These are phyloP conservation scores for Aspergillus calidoustus DNA, from an alignment of 2,329 filamentous ascomycete genomes.

Conservation along the genomic window DNA sequence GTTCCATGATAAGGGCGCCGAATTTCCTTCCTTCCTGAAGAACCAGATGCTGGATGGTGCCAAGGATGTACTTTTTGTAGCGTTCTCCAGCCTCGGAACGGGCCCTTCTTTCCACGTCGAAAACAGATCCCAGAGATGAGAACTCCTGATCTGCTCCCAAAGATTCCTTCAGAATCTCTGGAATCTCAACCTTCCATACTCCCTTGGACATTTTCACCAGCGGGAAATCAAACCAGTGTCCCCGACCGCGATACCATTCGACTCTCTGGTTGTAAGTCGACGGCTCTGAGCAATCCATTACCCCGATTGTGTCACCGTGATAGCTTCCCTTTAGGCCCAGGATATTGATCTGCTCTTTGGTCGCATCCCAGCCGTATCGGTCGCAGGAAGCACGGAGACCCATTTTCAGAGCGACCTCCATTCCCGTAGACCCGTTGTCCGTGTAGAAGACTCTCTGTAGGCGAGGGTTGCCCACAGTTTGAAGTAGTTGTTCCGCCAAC, in stretches of 20 bases:
- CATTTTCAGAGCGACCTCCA: conserved; percentile 87
- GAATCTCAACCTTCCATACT: conserved; percentile 67
- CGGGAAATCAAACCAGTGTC: conserved; percentile 82
- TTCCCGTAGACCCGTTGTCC: conserved; percentile 82
- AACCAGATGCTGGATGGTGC: conserved; percentile 58
- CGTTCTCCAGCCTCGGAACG: conserved; percentile 49
- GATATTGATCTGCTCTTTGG: conserved; percentile 64
- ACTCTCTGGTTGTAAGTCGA: conserved; percentile 79
- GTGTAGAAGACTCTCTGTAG: conserved; percentile 77
- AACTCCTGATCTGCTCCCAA: conserved; percentile 54
- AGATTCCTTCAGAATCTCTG: conserved; percentile 52
- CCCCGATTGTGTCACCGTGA: conserved; percentile 85
- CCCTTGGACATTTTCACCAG: conserved; percentile 69
- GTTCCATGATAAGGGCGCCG: conserved; percentile 79
- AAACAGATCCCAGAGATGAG: conserved; percentile 59
- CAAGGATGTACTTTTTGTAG: conserved; percentile 66
- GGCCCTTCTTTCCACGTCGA: conserved; percentile 60
- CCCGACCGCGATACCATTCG: conserved; percentile 81
- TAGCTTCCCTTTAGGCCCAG: conserved; percentile 80
- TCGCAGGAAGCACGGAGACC: conserved; percentile 69
- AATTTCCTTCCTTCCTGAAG: conserved; percentile 66
- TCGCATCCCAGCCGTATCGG: conserved; percentile 68
- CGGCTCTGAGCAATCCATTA: conserved; percentile 83
- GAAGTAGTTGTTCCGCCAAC: conserved; percentile 68
- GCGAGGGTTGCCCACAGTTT: conserved; percentile 65